Percentiles rank a stretch among this genome's conserved stretches.
Evolutionary conservation across 257 asterid genomes (phyloP).

Genomic region (Pogostemon cablin): DNA sequence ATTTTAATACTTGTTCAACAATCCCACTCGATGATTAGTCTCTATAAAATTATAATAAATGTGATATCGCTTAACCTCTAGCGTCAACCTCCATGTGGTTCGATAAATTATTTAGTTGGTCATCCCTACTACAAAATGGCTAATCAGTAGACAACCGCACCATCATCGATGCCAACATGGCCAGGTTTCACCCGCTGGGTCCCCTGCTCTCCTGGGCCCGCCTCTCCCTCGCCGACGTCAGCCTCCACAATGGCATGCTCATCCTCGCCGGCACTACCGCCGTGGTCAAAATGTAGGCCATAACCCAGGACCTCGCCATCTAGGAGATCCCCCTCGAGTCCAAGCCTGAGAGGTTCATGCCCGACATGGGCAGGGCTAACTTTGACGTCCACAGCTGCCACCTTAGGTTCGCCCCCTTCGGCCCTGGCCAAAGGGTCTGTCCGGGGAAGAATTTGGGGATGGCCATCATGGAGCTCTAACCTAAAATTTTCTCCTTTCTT

Average conservation of each 20-base stretch:
- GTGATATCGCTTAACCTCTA: too few relatives aligned
- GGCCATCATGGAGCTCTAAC: too few relatives aligned
- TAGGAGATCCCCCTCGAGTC: slow-evolving; percentile 43
- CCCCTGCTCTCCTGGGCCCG: slow-evolving; percentile 59
- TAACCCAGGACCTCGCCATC: slow-evolving; percentile 43
- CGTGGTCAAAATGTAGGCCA: slow-evolving; percentile 56
- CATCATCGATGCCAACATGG: too few relatives aligned
- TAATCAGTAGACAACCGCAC: too few relatives aligned
- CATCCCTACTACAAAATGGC: too few relatives aligned
- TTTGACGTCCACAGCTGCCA: slow-evolving; percentile 51
- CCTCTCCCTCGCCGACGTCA: slow-evolving; percentile 50
- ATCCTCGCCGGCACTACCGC: slow-evolving; percentile 54
- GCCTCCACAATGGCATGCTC: slow-evolving; percentile 53
- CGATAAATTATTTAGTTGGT: too few relatives aligned
- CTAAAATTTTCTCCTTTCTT: too few relatives aligned
- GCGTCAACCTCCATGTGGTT: too few relatives aligned
- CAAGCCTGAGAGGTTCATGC: slow-evolving; percentile 52
- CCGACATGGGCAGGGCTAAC: slow-evolving; percentile 46
- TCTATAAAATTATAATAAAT: too few relatives aligned
- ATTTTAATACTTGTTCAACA: too few relatives aligned
- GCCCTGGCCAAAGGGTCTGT: slow-evolving; percentile 57
- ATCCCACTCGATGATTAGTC: too few relatives aligned
- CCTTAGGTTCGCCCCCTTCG: slow-evolving; percentile 53
- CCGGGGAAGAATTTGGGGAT: slow-evolving; percentile 46
- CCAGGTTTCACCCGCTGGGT: slow-evolving; percentile 48